Base-by-base conservation (phyloP, 768 basidiomycete genomes). In the Mycena polygramma region DNA sequence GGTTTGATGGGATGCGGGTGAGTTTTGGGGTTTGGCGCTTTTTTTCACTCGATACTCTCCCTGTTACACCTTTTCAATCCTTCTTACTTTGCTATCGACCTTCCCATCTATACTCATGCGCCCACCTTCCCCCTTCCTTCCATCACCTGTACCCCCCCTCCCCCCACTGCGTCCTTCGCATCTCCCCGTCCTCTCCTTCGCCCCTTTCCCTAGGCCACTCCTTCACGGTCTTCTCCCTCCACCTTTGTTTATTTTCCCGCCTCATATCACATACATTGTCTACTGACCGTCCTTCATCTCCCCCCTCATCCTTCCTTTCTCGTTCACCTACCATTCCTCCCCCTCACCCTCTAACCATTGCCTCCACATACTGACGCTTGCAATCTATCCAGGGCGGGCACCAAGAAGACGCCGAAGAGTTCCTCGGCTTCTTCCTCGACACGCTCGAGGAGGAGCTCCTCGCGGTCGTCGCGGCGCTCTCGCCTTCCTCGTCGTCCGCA, bases 381-480 rank as follows among this genome's bases (percentile, higher is more conserved):
- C 20, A 17, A 15, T 45, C 52, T 26, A 3, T 61, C 15, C 73
- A 95, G 89, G 90, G 94, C 45, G 96, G 96, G 0, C 94, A 96
- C 68, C 97, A 99, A 82, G 97, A 99, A 79, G 97, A 99, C 68
- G 97, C 97, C 13, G 97, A 99, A 80, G 97, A 99, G 80, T 99
- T 98, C 80, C 85, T 99, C n/a, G 97, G 97, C 4, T 98, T 98
- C 82, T 97, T 95, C 82, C 85, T 98, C 30, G 96, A 98, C 75
- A 94, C 96, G 0, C 83, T 99, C 7, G 95, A 97, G 79, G 97
- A 99, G 78, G 97, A 99, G 82, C 78, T 98, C 14, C 81, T 94
- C 5, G 84, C 86, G 4, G 81, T 97, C n/a, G 80, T 89, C 9
- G 83, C 89, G 8, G 85, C 90, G 0, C 75, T 91, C 19, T 79